phyloP scores from a whole-genome alignment of 2,329 filamentous ascomycete genomes.

The Tolypocladium sp. region DNA sequence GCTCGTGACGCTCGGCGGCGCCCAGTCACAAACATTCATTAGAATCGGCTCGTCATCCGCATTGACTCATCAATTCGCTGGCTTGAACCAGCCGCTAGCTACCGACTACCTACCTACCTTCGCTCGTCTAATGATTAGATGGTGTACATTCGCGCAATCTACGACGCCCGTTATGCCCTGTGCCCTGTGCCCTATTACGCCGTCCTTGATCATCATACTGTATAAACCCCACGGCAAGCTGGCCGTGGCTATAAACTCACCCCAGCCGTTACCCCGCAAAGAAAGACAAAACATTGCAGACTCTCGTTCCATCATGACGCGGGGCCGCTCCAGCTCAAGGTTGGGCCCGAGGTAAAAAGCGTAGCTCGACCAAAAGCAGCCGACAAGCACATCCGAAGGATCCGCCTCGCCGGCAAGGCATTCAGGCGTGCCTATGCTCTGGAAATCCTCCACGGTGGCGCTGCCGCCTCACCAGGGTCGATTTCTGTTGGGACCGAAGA shows the following conservation, averaged over 20 bases:
- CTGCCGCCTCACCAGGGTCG: not conserved
- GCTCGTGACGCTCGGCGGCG: not conserved
- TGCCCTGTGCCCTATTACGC: not conserved
- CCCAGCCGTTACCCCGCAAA: not conserved
- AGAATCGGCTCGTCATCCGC: not conserved
- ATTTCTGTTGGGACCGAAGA: not conserved
- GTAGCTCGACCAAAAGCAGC: not conserved
- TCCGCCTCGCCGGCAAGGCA: not conserved
- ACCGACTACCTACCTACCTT: not conserved
- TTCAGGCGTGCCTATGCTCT: not conserved
- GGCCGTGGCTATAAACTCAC: not conserved
- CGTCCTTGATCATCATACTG: not conserved
- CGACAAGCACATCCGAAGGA: not conserved
- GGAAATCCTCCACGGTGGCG: not conserved
- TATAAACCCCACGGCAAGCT: not conserved
- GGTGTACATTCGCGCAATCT: conserved; percentile 5
- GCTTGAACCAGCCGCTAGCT: not conserved
- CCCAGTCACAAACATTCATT: not conserved
- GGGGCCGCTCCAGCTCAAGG: not conserved
- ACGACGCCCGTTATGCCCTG: not conserved
- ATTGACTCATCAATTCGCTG: conserved; percentile 2
- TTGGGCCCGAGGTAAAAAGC: not conserved
- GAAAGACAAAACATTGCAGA: not conserved
- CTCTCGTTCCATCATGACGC: not conserved
- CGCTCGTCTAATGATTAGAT: conserved; percentile 1